A percentile compares a stretch with the other conserved stretches of the same genome.
These are phyloP conservation scores for Naegleria fowleri DNA, from an alignment of 208 protist species.

Conservation along the genomic window DNA sequence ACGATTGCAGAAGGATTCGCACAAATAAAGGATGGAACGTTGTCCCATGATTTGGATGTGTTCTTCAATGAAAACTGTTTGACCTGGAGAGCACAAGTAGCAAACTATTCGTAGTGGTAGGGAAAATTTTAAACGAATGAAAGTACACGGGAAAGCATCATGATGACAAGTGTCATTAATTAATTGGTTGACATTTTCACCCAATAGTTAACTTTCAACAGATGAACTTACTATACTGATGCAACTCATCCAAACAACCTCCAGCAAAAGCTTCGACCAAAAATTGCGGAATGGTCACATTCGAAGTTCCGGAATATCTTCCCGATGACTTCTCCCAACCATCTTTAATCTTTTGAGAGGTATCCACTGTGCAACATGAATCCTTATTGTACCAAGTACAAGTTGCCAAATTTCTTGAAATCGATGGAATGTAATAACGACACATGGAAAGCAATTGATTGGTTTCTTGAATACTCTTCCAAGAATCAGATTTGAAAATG, in stretches of 20 bases:
- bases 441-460: background rate
- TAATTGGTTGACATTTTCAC: too few species aligned
- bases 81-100: background rate
- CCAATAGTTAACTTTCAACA: too few species aligned
- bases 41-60: background rate
- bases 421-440: background rate
- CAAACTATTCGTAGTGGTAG: background rate
- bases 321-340: background rate
- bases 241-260: background rate
- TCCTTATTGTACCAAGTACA: background rate
- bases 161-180: too few species aligned
- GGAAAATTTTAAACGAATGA: too few species aligned
- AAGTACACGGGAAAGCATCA: too few species aligned
- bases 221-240: background rate
- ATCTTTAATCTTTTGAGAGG: background rate
- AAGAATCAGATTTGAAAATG: too few species aligned
- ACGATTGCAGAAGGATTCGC: background rate
- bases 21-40: background rate
- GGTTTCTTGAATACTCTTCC: background rate
- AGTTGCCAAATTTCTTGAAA: background rate
- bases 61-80: background rate
- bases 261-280: background rate
- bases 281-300: background rate
- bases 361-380: background rate
- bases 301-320: background rate